Evolutionary conservation across 2,329 filamentous ascomycete species (phyloP).

Genomic region (Endoconidiophora laricicola): DNA sequence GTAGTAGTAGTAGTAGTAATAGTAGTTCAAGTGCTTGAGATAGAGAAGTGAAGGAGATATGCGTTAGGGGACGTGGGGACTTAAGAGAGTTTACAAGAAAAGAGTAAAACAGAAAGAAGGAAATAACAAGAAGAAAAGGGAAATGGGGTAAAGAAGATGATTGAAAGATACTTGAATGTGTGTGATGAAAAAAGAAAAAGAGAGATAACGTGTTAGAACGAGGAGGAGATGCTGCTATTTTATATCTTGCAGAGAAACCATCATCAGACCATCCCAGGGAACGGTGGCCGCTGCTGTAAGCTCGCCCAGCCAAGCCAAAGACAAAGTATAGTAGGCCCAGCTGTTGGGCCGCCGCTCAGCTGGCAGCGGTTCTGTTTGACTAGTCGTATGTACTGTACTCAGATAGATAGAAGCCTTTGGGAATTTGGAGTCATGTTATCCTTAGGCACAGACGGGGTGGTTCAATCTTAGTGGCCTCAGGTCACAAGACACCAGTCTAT

Average conservation of each 20-base stretch:
- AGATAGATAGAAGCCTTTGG: too few species aligned
- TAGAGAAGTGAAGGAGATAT: not conserved
- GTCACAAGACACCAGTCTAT: too few species aligned
- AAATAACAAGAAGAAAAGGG: not conserved
- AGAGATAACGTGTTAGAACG: not conserved
- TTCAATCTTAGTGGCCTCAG: too few species aligned
- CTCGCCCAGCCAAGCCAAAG: not conserved
- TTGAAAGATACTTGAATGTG: not conserved
- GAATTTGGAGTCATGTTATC: too few species aligned
- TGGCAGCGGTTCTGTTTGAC: not conserved
- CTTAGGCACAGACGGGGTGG: too few species aligned
- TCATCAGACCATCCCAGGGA: slow-evolving; percentile 1
- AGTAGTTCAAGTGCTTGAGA: not conserved
- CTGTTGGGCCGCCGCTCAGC: not conserved
- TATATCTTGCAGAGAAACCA: not conserved
- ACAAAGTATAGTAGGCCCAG: not conserved
- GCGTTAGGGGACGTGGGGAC: not conserved
- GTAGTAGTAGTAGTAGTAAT: not conserved
- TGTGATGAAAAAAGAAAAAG: not conserved
- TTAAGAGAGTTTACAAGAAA: not conserved
- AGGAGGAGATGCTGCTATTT: slow-evolving; percentile 1
- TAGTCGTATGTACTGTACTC: too few species aligned
- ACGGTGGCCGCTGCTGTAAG: not conserved
- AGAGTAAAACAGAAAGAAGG: not conserved
- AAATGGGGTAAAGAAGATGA: not conserved